Evolutionary conservation across 179 eudicot species (phyloP).

Genomic region (Spinacia oleracea): DNA sequence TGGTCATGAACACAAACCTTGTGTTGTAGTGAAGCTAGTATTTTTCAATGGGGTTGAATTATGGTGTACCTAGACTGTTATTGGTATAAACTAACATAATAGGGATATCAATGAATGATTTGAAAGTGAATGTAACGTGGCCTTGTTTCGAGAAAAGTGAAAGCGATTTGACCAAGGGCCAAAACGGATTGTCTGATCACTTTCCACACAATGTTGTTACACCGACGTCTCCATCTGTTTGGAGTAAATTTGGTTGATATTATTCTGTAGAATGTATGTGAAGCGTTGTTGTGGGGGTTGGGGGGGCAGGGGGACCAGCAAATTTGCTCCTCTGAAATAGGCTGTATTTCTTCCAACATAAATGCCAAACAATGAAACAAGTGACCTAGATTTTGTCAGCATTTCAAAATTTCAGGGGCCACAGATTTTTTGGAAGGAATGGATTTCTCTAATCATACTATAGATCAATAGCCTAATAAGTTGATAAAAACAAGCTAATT

Average conservation of each 20-base stretch:
- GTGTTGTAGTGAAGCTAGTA: background rate
- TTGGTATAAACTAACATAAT: background rate
- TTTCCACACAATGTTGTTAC: background rate
- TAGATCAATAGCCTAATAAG: background rate
- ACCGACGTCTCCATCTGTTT: conserved; percentile 10
- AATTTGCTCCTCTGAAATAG: background rate
- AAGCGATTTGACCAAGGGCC: conserved; percentile 4
- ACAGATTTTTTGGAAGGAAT: background rate
- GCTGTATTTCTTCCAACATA: conserved; percentile 3
- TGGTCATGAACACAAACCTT: conserved; percentile 1
- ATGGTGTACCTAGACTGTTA: background rate
- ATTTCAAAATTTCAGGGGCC: background rate
- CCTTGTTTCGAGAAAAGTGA: background rate
- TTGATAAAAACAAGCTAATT: background rate
- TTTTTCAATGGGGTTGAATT: background rate
- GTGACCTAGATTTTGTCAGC: conserved; percentile 4
- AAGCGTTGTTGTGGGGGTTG: background rate
- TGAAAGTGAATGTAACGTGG: background rate
- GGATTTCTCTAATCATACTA: background rate
- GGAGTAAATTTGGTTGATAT: background rate
- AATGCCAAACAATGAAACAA: background rate
- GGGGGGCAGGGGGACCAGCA: conserved; percentile 9
- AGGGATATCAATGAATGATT: conserved; percentile 5
- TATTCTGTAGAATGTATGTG: background rate
- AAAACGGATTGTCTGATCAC: background rate